These are phyloP conservation scores for Paramarasmius palmivorus DNA, from an alignment of 1,284 basidiomycete genomes.

Conservation along the genomic window DNA sequence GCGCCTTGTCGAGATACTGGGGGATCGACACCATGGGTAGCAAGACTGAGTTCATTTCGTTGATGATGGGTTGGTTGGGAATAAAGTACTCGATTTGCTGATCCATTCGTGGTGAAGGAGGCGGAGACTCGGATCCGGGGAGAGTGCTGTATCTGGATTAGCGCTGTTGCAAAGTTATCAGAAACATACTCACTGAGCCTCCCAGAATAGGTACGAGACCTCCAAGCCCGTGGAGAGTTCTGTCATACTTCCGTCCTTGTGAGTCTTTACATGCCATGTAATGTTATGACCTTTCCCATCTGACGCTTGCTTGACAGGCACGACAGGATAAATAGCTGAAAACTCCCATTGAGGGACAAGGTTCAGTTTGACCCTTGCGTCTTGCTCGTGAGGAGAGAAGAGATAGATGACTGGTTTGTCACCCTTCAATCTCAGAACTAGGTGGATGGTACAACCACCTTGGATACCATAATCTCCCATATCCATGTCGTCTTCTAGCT, in stretches of 20 bases:
- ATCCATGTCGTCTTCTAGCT: neutral
- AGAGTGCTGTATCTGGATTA: neutral
- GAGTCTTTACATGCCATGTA: conserved; percentile 27
- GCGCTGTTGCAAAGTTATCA: conserved; percentile 34
- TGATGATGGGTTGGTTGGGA: conserved; percentile 4
- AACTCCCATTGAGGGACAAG: conserved; percentile 30
- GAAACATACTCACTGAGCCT: conserved; percentile 23
- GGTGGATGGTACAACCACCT: neutral
- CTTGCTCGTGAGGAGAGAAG: conserved; percentile 22
- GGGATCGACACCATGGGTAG: conserved; percentile 5
- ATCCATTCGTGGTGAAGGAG: conserved; percentile 8
- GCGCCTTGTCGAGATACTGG: conserved; percentile 14
- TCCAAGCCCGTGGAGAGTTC: conserved; percentile 22
- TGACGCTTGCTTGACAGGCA: conserved; percentile 2
- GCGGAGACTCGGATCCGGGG: conserved; percentile 7
- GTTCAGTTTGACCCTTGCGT: conserved; percentile 24
- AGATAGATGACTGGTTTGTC: conserved; percentile 36
- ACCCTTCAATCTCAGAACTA: neutral
- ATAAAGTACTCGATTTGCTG: neutral
- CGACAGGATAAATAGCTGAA: conserved; percentile 32
- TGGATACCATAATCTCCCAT: neutral
- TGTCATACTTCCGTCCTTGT: conserved; percentile 24
- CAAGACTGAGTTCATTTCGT: conserved; percentile 6
- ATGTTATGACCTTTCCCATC: conserved; percentile 18
- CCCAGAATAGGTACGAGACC: conserved; percentile 36